A percentile compares a stretch with the other conserved stretches of the same genome.
Conservation (phyloP, 768 basidiomycete species). For the Pleurotus tuber-regium region DNA sequence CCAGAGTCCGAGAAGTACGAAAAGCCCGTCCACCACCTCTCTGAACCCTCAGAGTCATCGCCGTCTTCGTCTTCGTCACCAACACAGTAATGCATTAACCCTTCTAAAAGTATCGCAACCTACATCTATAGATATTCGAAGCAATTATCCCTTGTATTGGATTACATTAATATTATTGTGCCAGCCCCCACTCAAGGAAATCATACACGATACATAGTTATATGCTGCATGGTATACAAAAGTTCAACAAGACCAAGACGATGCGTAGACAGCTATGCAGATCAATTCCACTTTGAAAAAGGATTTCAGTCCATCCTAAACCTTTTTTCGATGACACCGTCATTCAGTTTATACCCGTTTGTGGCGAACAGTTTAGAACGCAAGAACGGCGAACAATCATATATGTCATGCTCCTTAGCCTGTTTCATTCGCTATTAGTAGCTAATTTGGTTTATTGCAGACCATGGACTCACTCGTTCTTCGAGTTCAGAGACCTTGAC, state of each 20-base stretch:
- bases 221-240: slow-evolving; percentile 19
- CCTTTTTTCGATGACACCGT: slow-evolving; percentile 69
- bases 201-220: slow-evolving; percentile 2
- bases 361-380: slow-evolving; percentile 78
- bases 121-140: neutral
- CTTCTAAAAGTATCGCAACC: slow-evolving; percentile 5
- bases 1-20: slow-evolving; percentile 9
- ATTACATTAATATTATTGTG: slow-evolving; percentile 8
- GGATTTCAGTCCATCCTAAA: slow-evolving; percentile 50
- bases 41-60: neutral
- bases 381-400: slow-evolving; percentile 84
- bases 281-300: too few relatives aligned
- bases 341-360: slow-evolving; percentile 83
- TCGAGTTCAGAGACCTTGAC: slow-evolving; percentile 84
- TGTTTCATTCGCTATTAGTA: slow-evolving; percentile 27
- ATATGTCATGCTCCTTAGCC: slow-evolving; percentile 98
- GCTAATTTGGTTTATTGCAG: neutral
- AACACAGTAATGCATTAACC: neutral
- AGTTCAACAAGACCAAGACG: slow-evolving; percentile 14
- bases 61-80: neutral
- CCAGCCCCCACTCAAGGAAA: slow-evolving; percentile 11
- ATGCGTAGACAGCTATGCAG: too few relatives aligned
- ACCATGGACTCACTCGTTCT: slow-evolving; percentile 60
- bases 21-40: neutral
- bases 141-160: neutral